Conservation (phyloP, 306 rosid genomes). For the Cucumis sativus region DNA sequence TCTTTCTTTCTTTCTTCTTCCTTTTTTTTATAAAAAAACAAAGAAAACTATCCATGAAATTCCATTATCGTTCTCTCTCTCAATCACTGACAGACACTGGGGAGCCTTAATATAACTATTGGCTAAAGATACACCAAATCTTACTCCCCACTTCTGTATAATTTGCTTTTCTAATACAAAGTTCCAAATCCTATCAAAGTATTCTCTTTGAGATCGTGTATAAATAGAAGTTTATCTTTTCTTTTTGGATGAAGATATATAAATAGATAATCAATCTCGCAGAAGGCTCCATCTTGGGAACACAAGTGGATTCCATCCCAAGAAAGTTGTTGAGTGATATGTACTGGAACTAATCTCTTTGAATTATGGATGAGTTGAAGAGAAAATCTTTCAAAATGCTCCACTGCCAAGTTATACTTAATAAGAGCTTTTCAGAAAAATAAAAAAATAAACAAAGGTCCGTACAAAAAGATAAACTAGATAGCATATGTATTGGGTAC, state of each 20-base stretch:
- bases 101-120: neutral
- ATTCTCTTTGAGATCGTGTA: neutral
- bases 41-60: neutral
- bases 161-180: neutral
- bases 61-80: neutral
- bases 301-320: neutral
- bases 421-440: too few relatives aligned
- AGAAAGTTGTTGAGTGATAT: neutral
- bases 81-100: neutral
- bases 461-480: neutral
- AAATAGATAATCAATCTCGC: neutral
- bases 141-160: neutral
- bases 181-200: neutral
- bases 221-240: neutral
- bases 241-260: neutral
- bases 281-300: neutral
- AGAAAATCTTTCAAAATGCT: neutral
- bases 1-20: too few relatives aligned
- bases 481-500: neutral
- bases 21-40: too few relatives aligned
- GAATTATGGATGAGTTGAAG: neutral
- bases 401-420: neutral
- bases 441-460: neutral
- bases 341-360: neutral
- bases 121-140: neutral